Conservation (phyloP, 2,329 filamentous ascomycete genomes). For the Myriosclerotinia duriaeana region DNA sequence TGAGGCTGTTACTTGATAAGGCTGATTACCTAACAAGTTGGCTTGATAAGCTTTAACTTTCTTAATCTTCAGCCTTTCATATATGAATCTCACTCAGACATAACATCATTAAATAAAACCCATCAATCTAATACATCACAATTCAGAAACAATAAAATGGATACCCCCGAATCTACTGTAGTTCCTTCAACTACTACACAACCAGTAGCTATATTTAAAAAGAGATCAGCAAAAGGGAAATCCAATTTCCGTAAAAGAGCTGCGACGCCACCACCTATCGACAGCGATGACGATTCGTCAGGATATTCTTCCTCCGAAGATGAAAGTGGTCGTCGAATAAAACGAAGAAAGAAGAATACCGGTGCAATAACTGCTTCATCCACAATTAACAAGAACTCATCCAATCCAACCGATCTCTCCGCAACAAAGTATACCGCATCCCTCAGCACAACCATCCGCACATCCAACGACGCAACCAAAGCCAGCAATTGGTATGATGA, state of each 20-base stretch:
- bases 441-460: slow-evolving; percentile 60
- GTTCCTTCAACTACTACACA: slow-evolving; percentile 14
- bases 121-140: not conserved
- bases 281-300: slow-evolving; percentile 46
- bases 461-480: slow-evolving; percentile 85
- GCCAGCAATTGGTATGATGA: slow-evolving; percentile 88
- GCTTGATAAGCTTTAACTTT: slow-evolving; percentile 14
- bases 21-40: slow-evolving; percentile 13
- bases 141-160: slow-evolving; percentile 14
- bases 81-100: not conserved
- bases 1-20: not conserved
- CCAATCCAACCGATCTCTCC: slow-evolving; percentile 46
- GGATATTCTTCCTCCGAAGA: slow-evolving; percentile 74
- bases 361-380: slow-evolving; percentile 66
- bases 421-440: slow-evolving; percentile 60
- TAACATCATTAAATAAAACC: not conserved
- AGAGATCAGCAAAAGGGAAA: slow-evolving; percentile 74
- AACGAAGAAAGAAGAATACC: slow-evolving; percentile 71
- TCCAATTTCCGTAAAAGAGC: slow-evolving; percentile 78
- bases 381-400: slow-evolving; percentile 45
- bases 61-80: slow-evolving; percentile 13
- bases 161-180: not conserved
- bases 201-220: slow-evolving; percentile 74
- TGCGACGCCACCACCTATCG: slow-evolving; percentile 71
- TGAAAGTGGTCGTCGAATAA: slow-evolving; percentile 72